phyloP scores from a whole-genome alignment of 257 asterid genomes.

The Solanum lycopersicoides region DNA sequence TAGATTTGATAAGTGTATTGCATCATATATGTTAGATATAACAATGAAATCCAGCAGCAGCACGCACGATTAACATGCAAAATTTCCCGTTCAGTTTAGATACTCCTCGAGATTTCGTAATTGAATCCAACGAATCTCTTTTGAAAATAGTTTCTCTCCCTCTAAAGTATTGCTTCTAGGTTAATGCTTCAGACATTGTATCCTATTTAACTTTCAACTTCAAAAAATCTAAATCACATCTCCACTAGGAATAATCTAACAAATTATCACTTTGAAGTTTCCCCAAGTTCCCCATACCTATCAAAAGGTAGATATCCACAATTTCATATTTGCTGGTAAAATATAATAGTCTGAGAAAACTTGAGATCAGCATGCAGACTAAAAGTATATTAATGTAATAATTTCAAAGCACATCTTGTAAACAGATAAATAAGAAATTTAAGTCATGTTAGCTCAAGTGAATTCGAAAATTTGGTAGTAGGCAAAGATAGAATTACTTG shows the following conservation, averaged over 20 bases:
- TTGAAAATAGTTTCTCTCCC: neutral
- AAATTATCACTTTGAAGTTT: neutral
- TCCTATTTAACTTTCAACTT: neutral
- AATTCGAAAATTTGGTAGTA: neutral
- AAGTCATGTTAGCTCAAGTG: neutral
- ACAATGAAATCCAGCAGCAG: neutral
- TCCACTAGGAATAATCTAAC: neutral
- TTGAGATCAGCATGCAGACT: neutral
- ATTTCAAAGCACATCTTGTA: neutral
- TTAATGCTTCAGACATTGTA: neutral
- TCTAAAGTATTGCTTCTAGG: neutral
- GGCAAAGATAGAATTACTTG: constrained; percentile 40
- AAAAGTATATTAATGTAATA: neutral
- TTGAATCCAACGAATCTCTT: neutral
- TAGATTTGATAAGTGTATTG: neutral
- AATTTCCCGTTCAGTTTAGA: neutral
- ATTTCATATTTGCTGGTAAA: neutral
- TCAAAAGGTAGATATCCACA: neutral
- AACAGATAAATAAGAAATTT: neutral
- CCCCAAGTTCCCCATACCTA: neutral
- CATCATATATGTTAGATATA: neutral
- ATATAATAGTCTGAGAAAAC: neutral
- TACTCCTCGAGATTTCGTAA: neutral
- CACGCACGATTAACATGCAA: neutral
- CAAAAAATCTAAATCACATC: neutral